Percentiles rank a stretch among this genome's conserved stretches.
These are phyloP conservation scores for Cutaneotrichosporon sp. DNA, from an alignment of 1,284 basidiomycete species.

Conservation along the genomic window DNA sequence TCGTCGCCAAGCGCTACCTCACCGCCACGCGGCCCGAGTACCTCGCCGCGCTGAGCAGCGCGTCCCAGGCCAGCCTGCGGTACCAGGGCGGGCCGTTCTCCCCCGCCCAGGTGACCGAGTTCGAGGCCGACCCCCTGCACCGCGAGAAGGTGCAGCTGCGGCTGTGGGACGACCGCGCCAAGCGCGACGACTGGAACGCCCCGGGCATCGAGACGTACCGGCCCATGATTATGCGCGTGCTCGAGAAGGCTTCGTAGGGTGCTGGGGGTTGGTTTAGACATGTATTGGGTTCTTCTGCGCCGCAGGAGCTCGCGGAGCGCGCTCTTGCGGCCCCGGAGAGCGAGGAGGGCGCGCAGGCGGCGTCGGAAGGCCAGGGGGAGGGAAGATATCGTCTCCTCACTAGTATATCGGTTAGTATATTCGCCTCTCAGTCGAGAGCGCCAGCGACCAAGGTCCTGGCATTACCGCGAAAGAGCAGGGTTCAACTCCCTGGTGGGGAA, in stretches of 20 bases:
- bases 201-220: slow-evolving; percentile 30
- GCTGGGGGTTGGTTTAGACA: not conserved
- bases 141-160: slow-evolving; percentile 39
- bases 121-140: slow-evolving; percentile 33
- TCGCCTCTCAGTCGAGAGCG: not conserved
- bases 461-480: not conserved
- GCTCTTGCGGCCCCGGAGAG: too few relatives aligned
- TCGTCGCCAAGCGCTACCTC: slow-evolving; percentile 42
- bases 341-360: too few relatives aligned
- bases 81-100: slow-evolving; percentile 44
- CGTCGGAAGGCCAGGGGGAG: too few relatives aligned
- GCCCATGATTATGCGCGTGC: slow-evolving; percentile 15
- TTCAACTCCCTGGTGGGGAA: slow-evolving; percentile 2
- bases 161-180: slow-evolving; percentile 43
- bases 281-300: not conserved
- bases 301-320: too few relatives aligned
- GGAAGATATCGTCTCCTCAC: not conserved
- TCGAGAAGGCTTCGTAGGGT: slow-evolving; percentile 5
- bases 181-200: slow-evolving; percentile 29
- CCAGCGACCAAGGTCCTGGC: not conserved
- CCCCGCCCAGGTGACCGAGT: slow-evolving; percentile 29
- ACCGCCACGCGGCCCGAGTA: slow-evolving; percentile 33
- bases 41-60: slow-evolving; percentile 27
- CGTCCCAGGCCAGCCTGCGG: slow-evolving; percentile 34
- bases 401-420: slow-evolving; percentile 2